Conservation (phyloP, 805 yeast species). For the Schizosaccharomyces octosporus region DNA sequence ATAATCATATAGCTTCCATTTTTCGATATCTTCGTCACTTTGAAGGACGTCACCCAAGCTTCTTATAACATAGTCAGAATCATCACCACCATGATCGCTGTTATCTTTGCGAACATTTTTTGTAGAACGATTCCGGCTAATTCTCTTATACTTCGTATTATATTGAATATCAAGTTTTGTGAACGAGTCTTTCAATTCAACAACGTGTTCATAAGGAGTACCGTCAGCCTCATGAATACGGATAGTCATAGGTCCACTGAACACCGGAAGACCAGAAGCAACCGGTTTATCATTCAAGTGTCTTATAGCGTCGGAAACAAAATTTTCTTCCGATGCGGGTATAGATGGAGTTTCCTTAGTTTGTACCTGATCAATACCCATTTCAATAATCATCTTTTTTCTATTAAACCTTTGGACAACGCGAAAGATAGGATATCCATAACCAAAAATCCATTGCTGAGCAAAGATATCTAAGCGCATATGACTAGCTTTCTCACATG, state of each 20-base stretch:
- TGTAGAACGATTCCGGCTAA: slow-evolving; percentile 29
- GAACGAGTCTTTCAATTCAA: slow-evolving; percentile 60
- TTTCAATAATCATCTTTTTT: slow-evolving; percentile 78
- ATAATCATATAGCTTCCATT: slow-evolving; percentile 59
- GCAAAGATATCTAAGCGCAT: slow-evolving; percentile 61
- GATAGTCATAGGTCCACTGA: slow-evolving; percentile 88
- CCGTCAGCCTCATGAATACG: slow-evolving; percentile 96
- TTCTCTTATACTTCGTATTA: slow-evolving; percentile 72
- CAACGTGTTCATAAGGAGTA: slow-evolving; percentile 93
- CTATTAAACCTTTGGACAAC: slow-evolving; percentile 83
- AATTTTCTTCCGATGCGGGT: slow-evolving; percentile 17
- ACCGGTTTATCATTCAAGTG: slow-evolving; percentile 7
- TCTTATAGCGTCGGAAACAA: slow-evolving; percentile 18
- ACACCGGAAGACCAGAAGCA: slow-evolving; percentile 18
- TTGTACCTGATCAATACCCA: slow-evolving; percentile 82
- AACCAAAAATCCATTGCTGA: slow-evolving; percentile 76
- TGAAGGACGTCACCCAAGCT: slow-evolving; percentile 61
- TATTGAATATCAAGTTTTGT: slow-evolving; percentile 84
- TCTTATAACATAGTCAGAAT: slow-evolving; percentile 18
- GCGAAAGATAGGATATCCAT: slow-evolving; percentile 71
- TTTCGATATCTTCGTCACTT: slow-evolving; percentile 29
- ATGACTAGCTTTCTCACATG: slow-evolving; percentile 87
- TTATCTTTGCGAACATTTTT: not conserved
- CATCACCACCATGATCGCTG: slow-evolving; percentile 10
- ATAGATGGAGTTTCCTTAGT: slow-evolving; percentile 25